Percentiles rank a stretch among this genome's conserved stretches.
Evolutionary conservation across 2,329 filamentous ascomycete species (phyloP).

Genomic region (Dothideomycetes sp.): DNA sequence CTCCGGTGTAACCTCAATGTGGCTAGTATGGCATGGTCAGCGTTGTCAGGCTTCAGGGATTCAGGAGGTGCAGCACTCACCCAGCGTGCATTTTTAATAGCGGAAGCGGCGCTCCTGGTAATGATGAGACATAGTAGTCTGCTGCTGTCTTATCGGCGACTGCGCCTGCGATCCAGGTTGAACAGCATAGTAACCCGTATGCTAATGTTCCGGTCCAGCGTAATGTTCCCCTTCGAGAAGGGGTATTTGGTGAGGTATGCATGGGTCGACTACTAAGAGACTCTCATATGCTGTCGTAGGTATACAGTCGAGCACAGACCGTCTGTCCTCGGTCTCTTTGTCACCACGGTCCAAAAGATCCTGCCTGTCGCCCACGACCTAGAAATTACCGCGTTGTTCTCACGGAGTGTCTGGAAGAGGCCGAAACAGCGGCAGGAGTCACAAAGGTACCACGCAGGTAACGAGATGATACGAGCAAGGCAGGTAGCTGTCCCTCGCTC

Average conservation of each 20-base stretch:
- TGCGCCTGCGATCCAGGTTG: conserved; percentile 7
- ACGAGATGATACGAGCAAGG: no score
- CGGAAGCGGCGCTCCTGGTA: conserved; percentile 74
- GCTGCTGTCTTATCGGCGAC: conserved; percentile 51
- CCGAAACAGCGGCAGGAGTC: no score
- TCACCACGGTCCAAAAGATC: no score
- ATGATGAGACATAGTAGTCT: conserved; percentile 78
- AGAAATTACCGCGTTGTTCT: no score
- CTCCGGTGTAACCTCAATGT: conserved; percentile 78
- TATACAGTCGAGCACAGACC: no score
- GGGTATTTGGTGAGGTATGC: conserved; percentile 1
- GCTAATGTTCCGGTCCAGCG: conserved; percentile 3
- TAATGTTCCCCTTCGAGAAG: conserved; percentile 1
- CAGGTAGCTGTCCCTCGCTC: no score
- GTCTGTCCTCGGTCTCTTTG: no score
- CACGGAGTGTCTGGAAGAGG: no score
- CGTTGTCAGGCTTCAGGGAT: background rate
- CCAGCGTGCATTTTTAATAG: conserved; percentile 96
- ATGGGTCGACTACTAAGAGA: no score
- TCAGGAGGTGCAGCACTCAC: conserved; percentile 43
- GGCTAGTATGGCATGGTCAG: conserved; percentile 40
- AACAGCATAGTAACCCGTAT: conserved; percentile 7
- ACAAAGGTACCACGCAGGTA: no score
- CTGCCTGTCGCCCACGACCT: no score
- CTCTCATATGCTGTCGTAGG: no score